phyloP scores from a whole-genome alignment of 108 stramenopile species.

The Skeletonema costatum region DNA sequence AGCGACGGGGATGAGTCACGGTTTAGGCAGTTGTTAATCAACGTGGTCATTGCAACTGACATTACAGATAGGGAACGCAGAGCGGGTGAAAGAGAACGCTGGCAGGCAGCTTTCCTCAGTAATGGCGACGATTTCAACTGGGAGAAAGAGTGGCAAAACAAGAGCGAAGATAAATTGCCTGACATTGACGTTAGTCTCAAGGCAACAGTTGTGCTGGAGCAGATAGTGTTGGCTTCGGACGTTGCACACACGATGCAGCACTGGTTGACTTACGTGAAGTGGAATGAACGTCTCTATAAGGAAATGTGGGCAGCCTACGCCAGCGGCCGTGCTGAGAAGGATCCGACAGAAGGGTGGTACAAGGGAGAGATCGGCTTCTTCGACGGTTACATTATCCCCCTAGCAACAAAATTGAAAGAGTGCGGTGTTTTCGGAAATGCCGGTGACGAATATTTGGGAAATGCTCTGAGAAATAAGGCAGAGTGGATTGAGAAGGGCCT shows the following conservation, averaged over 20 bases:
- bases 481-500: slow-evolving; percentile 27
- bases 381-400: slow-evolving; percentile 33
- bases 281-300: slow-evolving; percentile 55
- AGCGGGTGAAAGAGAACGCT: slow-evolving; percentile 16
- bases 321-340: slow-evolving; percentile 10
- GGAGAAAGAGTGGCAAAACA: slow-evolving; percentile 11
- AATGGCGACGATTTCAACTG: background rate
- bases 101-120: slow-evolving; percentile 1
- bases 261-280: slow-evolving; percentile 56
- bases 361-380: slow-evolving; percentile 37
- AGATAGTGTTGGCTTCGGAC: slow-evolving; percentile 50
- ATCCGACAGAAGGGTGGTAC: slow-evolving; percentile 26
- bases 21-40: slow-evolving; percentile 31
- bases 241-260: slow-evolving; percentile 57
- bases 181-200: slow-evolving; percentile 4
- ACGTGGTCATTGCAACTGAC: slow-evolving; percentile 33
- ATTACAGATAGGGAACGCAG: slow-evolving; percentile 28
- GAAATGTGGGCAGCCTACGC: slow-evolving; percentile 36
- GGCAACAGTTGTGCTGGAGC: slow-evolving; percentile 26
- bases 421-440: slow-evolving; percentile 35
- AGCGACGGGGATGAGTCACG: slow-evolving; percentile 11
- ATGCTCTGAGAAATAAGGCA: slow-evolving; percentile 27
- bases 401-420: slow-evolving; percentile 32
- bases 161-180: slow-evolving; percentile 5
- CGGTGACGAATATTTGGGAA: slow-evolving; percentile 28